Evolutionary conservation across 495 filamentous ascomycete species (phyloP).

Genomic region (Xylaria grammica): DNA sequence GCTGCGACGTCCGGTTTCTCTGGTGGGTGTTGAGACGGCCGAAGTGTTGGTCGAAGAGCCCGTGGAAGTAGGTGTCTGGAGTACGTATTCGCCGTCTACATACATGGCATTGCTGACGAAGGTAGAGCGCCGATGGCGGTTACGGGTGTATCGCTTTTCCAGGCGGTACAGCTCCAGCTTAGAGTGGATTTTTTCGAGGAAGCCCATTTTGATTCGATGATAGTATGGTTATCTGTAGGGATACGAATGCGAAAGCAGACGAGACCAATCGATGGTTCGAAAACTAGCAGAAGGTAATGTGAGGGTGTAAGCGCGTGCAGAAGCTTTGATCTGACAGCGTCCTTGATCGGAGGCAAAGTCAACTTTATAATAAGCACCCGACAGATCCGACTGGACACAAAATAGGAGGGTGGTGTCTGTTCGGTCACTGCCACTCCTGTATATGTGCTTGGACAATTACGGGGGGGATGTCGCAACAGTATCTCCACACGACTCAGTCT

Average conservation of each 20-base stretch:
- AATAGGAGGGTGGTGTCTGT: constrained; percentile 10
- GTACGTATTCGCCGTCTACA: constrained; percentile 91
- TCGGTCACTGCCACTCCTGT: background rate
- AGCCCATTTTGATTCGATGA: constrained; percentile 35
- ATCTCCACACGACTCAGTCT: background rate
- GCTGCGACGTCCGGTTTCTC: constrained; percentile 29
- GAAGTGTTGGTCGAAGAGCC: constrained; percentile 51
- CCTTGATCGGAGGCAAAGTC: background rate
- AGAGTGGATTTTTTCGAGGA: constrained; percentile 59
- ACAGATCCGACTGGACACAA: background rate
- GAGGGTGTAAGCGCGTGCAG: background rate
- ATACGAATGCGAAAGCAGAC: background rate
- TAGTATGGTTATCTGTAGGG: background rate
- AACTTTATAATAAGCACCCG: constrained; percentile 3
- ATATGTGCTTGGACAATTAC: background rate
- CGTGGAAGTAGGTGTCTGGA: constrained; percentile 57
- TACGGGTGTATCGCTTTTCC: constrained; percentile 88
- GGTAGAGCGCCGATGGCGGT: constrained; percentile 78
- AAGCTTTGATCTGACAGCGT: background rate
- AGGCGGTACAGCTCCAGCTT: constrained; percentile 89
- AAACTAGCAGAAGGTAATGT: background rate
- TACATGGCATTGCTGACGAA: constrained; percentile 87
- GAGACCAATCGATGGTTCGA: background rate
- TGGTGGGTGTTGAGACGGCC: constrained; percentile 34
- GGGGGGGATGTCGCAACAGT: constrained; percentile 9